These are phyloP conservation scores for Dentipellis fragilis DNA, from an alignment of 768 basidiomycete genomes.

Conservation along the genomic window DNA sequence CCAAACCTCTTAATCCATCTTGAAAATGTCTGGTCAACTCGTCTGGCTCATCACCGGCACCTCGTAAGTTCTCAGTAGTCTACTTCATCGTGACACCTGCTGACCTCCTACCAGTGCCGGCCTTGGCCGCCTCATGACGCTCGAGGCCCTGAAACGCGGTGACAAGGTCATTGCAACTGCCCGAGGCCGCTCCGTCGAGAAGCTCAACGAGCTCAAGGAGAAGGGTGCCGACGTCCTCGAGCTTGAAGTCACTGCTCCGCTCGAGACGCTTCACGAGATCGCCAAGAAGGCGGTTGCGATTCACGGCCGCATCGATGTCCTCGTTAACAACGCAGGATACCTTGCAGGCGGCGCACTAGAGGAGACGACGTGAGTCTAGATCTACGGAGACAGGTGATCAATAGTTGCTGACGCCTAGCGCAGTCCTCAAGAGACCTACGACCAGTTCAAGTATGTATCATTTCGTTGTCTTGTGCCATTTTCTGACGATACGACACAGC, in stretches of 20 bases:
- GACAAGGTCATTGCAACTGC: constrained; percentile 15
- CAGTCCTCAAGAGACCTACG: constrained; percentile 15
- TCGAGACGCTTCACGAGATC: constrained; percentile 11
- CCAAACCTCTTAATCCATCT: not conserved
- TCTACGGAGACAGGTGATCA: not conserved
- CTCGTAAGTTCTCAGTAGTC: constrained; percentile 13
- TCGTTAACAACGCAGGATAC: constrained; percentile 11
- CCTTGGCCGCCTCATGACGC: constrained; percentile 9
- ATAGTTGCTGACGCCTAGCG: not conserved
- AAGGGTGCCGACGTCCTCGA: constrained; percentile 17
- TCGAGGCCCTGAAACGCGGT: constrained; percentile 10
- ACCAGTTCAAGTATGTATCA: constrained; percentile 11
- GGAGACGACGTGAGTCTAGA: constrained; percentile 9
- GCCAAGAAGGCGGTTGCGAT: constrained; percentile 15
- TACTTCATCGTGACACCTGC: not conserved
- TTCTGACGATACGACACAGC: not conserved
- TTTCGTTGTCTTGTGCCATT: not conserved
- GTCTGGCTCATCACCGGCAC: constrained; percentile 20
- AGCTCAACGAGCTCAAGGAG: constrained; percentile 23
- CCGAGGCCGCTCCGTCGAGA: constrained; percentile 3
- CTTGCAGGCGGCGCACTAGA: constrained; percentile 11
- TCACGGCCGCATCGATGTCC: constrained; percentile 13
- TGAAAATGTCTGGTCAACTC: not conserved
- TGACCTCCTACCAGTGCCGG: not conserved
- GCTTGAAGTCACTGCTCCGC: constrained; percentile 17